Conservation (phyloP, 176 grass and related monocot genomes). For the Pharus latifolius region DNA sequence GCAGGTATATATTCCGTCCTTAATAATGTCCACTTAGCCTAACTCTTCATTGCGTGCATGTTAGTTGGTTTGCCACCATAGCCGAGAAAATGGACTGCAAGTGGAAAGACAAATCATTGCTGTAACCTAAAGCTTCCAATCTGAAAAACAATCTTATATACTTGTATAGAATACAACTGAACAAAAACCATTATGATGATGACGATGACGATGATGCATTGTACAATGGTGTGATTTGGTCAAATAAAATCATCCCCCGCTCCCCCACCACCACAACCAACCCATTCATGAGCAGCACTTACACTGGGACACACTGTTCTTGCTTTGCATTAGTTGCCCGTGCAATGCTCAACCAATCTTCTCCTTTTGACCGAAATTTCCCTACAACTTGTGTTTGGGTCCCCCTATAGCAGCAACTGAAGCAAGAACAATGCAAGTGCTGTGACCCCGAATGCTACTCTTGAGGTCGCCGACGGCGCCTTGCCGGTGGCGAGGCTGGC, state of each 20-base stretch:
- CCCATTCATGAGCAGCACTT: background rate
- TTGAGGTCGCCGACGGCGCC: background rate
- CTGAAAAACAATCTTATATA: constrained; percentile 36
- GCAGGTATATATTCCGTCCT: background rate
- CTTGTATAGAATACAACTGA: constrained; percentile 18
- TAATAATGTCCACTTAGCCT: background rate
- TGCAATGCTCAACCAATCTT: background rate
- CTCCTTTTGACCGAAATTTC: constrained; percentile 1
- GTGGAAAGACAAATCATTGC: constrained; percentile 16
- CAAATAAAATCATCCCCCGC: constrained; percentile 5
- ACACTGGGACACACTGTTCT: background rate
- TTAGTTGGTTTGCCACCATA: constrained; percentile 5
- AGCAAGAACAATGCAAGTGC: constrained; percentile 17
- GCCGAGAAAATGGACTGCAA: background rate
- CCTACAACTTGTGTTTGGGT: background rate
- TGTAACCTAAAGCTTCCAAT: constrained; percentile 5
- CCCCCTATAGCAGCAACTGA: background rate
- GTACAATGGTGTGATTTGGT: constrained; percentile 44
- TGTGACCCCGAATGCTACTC: background rate
- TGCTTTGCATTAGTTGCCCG: constrained; percentile 16
- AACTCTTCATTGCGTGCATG: background rate
- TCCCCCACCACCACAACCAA: background rate
- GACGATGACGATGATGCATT: constrained; percentile 14
- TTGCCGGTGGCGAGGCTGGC: constrained; percentile 74
- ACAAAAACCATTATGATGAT: background rate